Evolutionary conservation across 2,329 filamentous ascomycete genomes (phyloP), one percentile per base, ranked within the genome.

Genomic region (Aspergillus pseudotamarii): DNA sequence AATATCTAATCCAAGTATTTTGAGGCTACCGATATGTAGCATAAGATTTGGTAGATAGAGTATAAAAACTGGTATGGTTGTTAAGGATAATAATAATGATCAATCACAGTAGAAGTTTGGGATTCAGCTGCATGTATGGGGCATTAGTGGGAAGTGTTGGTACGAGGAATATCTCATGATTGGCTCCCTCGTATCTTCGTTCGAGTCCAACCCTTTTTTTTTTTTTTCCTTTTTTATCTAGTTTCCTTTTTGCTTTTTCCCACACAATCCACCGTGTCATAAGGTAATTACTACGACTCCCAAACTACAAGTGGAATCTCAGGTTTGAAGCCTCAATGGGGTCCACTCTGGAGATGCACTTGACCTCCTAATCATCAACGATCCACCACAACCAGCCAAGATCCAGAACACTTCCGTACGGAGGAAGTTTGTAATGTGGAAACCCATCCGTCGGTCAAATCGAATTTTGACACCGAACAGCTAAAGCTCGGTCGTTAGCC

Each of bases 21-120:
- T 26, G 21, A 28, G 36, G 32, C 36, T 21, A 32, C 32, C 12
- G 4, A 36, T 36, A 54, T 55, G 51, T 21, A 38, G 32, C 19
- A 55, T 34, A 34, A 34, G 50, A 32, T n/a, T 32, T 38, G 32
- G 32, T 21, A n/a, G 19, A 36, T 34, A 54, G 32, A 23, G 11
- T 36, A 38, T 55, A 38, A 23, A 32, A 55, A 38, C 11, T n/a
- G 6, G 34, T 14, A 8, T 10, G n/a, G 30, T 36, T 16, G 34
- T 36, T 55, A 11, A 55, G 32, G 51, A 38, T 41, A 55, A 55
- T 55, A 55, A 55, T 55, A 38, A 55, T 55, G 32, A 55, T 55
- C 32, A 55, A 55, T 55, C 32, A 55, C 51, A 55, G 51, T 38
- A 8, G 21, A 55, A 23, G 51, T 16, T 55, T 55, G 51, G 32